Evolutionary conservation across 495 filamentous ascomycete genomes (phyloP), one percentile per base, ranked within the genome.

Genomic region (Daldinia loculata): DNA sequence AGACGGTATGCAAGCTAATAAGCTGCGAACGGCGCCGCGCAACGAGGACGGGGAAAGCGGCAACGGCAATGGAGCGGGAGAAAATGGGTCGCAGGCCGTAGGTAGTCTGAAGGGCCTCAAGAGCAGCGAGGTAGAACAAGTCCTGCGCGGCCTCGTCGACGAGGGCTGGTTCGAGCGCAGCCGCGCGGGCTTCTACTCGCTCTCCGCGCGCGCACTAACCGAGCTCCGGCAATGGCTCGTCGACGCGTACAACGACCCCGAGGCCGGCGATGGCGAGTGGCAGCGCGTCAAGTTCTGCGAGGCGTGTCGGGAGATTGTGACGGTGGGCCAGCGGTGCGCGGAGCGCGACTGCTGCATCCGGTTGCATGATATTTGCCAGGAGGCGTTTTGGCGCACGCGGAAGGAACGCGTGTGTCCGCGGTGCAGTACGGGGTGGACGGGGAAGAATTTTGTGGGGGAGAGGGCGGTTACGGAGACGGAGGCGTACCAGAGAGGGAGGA

Each of bases 291-390:
- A 95, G 86, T 87, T 89, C 65, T 99, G 95, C 80, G 86, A 89
- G 76, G 93, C 91, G 2, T 99, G 95, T 78, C 92, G 88, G 79
- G 94, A 98, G 78, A 91, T 98, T 62, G 87, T 98, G 63, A 98
- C 94, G 7, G 81, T 92, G 67, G 95, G 95, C 5, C 90, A 95
- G 85, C 87, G 95, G 22, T 98, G 95, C 78, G 78, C 82, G 5
- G 86, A 92, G 39, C 80, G 83, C 17, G 83, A 88, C 19, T 98
- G 95, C 74, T 74, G 67, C 14, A 84, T 89, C 3, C 83, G 95
- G 19, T 77, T 97, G 19, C 95, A 98, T 76, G 88, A 94, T 58
- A 85, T 89, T 27, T 98, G 95, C 76, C 83, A 87, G 52, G 85
- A 86, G 2, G 89, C 86, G 45, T 92, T 92, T 75, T 97, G 92